phyloP scores from a whole-genome alignment of 1,139 yeast species.

The Zygoascus sp. region DNA sequence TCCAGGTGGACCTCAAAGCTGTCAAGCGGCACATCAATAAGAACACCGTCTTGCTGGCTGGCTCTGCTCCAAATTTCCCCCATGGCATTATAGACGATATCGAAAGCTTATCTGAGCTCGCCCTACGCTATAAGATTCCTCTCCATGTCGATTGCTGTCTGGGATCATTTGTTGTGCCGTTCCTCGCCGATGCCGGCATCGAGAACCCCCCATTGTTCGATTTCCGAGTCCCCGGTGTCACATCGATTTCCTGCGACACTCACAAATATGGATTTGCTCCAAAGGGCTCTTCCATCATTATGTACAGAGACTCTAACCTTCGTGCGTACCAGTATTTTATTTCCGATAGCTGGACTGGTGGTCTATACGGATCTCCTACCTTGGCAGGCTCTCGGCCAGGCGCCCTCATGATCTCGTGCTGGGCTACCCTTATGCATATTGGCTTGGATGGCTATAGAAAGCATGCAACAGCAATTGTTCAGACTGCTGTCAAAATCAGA shows the following conservation, averaged over 20 bases:
- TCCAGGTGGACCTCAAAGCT: slow-evolving; percentile 59
- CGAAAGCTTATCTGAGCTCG: slow-evolving; percentile 62
- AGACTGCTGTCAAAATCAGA: slow-evolving; percentile 57
- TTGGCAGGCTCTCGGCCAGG: slow-evolving; percentile 97
- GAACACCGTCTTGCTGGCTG: slow-evolving; percentile 79
- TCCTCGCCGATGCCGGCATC: slow-evolving; percentile 62
- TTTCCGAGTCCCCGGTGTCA: slow-evolving; percentile 88
- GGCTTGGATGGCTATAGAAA: slow-evolving; percentile 76
- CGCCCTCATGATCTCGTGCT: slow-evolving; percentile 92
- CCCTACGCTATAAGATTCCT: slow-evolving; percentile 61
- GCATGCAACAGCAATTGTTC: slow-evolving; percentile 62
- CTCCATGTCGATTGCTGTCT: slow-evolving; percentile 94
- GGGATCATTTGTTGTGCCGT: slow-evolving; percentile 87
- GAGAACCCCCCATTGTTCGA: slow-evolving; percentile 64
- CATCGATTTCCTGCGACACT: slow-evolving; percentile 94
- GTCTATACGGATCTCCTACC: slow-evolving; percentile 93
- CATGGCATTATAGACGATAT: slow-evolving; percentile 95
- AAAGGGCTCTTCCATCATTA: slow-evolving; percentile 87
- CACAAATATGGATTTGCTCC: slow-evolving; percentile 99
- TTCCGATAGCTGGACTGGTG: slow-evolving; percentile 86
- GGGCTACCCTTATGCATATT: slow-evolving; percentile 82
- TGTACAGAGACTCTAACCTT: slow-evolving; percentile 68
- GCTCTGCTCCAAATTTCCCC: slow-evolving; percentile 96
- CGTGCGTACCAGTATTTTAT: slow-evolving; percentile 83
- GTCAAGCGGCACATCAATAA: slow-evolving; percentile 63